Evolutionary conservation across 2,329 filamentous ascomycete genomes (phyloP).

Genomic region (Hymenoscyphus linearis): DNA sequence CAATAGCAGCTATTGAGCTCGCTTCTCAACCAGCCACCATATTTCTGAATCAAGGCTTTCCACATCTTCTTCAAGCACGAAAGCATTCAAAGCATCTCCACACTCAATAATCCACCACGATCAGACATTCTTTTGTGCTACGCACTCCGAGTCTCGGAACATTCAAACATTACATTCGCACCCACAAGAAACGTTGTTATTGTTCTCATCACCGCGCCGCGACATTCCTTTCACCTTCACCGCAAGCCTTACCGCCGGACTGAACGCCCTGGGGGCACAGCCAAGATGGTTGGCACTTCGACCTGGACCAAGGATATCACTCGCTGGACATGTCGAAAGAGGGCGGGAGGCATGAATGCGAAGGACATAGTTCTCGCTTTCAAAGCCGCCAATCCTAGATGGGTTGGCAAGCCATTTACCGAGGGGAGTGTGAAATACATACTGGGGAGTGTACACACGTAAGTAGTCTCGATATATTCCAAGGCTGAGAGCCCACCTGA

Average conservation of each 20-base stretch:
- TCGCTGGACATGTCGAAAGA: background rate
- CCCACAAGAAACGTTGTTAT: background rate
- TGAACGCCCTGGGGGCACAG: background rate
- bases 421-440: background rate
- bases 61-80: background rate
- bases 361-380: background rate
- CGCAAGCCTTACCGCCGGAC: too few relatives aligned
- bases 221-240: background rate
- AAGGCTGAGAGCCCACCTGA: background rate
- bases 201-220: background rate
- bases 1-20: background rate
- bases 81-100: background rate
- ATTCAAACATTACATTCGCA: background rate
- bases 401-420: background rate
- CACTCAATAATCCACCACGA: background rate
- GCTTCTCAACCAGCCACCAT: background rate
- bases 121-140: background rate
- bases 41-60: background rate
- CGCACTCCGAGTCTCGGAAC: background rate
- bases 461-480: background rate
- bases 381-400: background rate
- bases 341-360: background rate
- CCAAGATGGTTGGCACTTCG: background rate
- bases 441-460: background rate
- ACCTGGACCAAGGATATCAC: background rate